phyloP scores from a whole-genome alignment of 176 grass and related monocot species.

The Pontederia crassipes region DNA sequence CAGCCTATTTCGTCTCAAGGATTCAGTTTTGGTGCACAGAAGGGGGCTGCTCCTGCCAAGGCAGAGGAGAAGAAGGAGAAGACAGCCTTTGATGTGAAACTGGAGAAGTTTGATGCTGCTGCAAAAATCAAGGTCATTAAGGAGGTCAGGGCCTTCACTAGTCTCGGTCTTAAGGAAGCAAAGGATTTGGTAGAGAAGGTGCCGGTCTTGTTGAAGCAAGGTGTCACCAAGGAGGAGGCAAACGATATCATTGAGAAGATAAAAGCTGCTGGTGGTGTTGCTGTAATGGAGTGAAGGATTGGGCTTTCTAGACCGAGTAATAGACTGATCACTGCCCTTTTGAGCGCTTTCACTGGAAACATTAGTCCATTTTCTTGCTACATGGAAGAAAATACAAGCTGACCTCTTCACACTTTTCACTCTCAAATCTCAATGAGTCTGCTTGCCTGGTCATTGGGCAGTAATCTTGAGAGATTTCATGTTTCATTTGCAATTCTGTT shows the following conservation, averaged over 20 bases:
- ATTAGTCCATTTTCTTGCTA: no score
- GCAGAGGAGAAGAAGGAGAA: constrained; percentile 94
- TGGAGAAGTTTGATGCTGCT: constrained; percentile 91
- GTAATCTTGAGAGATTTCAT: no score
- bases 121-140: constrained; percentile 98
- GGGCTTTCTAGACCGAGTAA: not conserved
- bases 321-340: no score
- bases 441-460: no score
- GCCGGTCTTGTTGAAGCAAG: constrained; percentile 79
- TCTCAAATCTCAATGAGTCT: no score
- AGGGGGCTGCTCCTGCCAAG: constrained; percentile 20
- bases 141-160: constrained; percentile 84
- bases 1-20: constrained; percentile 67
- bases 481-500: no score
- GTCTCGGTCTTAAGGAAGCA: constrained; percentile 78
- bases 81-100: constrained; percentile 76
- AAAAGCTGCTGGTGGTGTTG: constrained; percentile 73
- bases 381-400: no score
- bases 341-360: no score
- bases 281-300: constrained; percentile 66
- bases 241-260: constrained; percentile 80
- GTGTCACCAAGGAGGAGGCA: constrained; percentile 89
- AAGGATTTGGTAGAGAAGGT: constrained; percentile 92
- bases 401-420: no score
- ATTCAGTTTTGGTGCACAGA: constrained; percentile 56